Conservation (phyloP, 345 rosid genomes). For the Heritiera littoralis region DNA sequence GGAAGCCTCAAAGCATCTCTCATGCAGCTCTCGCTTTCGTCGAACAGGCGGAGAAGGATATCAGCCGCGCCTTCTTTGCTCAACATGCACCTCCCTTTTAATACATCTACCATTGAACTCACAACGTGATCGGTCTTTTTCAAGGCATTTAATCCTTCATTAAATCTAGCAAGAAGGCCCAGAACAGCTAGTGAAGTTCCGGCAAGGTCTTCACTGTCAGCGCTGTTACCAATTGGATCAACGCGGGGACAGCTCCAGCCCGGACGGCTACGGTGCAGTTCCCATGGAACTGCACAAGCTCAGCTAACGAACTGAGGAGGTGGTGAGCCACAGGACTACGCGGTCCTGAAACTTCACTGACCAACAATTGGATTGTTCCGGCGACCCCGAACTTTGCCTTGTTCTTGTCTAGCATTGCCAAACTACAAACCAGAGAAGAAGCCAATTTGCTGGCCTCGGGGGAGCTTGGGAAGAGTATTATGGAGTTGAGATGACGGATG, state of each 20-base stretch:
- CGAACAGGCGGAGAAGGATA: conserved; percentile 48
- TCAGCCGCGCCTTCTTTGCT: conserved; percentile 70
- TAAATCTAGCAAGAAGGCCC: conserved; percentile 47
- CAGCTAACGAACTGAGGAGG: conserved; percentile 52
- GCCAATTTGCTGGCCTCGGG: conserved; percentile 38
- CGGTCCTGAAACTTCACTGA: conserved; percentile 28
- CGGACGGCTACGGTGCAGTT: conserved; percentile 63
- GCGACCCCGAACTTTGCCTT: conserved; percentile 71
- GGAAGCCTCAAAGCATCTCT: conserved; percentile 45
- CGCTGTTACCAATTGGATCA: conserved; percentile 34
- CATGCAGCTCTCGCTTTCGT: conserved; percentile 51
- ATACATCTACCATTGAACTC: conserved; percentile 43
- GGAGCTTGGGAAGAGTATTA: conserved; percentile 34
- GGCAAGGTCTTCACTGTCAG: conserved; percentile 30
- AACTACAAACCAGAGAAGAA: conserved; percentile 57
- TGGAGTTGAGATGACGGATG: conserved; percentile 46
- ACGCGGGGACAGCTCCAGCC: conserved; percentile 39
- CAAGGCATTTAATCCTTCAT: conserved; percentile 49
- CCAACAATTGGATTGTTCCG: conserved; percentile 44
- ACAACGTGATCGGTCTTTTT: conserved; percentile 41
- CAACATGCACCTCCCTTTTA: conserved; percentile 53
- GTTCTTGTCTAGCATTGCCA: conserved; percentile 68
- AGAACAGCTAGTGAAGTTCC: conserved; percentile 51
- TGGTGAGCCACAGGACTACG: conserved; percentile 37
- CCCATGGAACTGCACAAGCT: conserved; percentile 66